A percentile compares a stretch with the other conserved stretches of the same genome.
Conservation (phyloP, 495 filamentous ascomycete genomes). For the Neurospora sp. region DNA sequence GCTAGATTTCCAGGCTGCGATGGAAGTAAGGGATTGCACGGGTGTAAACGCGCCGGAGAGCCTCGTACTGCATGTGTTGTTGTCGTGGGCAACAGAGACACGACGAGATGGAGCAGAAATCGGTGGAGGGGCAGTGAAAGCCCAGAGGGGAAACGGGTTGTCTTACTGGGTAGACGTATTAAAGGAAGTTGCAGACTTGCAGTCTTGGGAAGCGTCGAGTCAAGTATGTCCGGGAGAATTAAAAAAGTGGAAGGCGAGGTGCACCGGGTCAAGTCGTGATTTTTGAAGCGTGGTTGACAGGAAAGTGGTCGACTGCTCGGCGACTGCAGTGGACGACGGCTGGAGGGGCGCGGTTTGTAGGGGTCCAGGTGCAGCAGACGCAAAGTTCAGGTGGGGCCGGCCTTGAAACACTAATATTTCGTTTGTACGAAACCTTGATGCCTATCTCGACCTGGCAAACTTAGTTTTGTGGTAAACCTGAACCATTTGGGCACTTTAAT, state of each 20-base stretch:
- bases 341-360: neutral
- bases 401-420: neutral
- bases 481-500: neutral
- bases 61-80: neutral
- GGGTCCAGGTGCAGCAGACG: neutral
- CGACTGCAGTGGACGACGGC: neutral
- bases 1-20: neutral
- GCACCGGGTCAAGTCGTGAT: neutral
- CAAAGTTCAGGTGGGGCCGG: neutral
- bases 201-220: neutral
- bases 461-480: neutral
- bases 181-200: neutral
- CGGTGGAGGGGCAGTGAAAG: neutral
- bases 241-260: neutral
- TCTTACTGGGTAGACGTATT: neutral
- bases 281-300: neutral
- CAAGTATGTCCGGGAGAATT: neutral
- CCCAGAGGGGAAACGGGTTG: neutral
- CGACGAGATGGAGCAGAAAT: neutral
- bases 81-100: neutral
- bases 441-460: neutral
- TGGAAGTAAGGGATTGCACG: neutral
- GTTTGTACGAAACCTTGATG: neutral
- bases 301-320: neutral
- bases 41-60: neutral